These are phyloP conservation scores for Microbotryum violaceum DNA, from an alignment of 1,284 basidiomycete species.

Conservation along the genomic window DNA sequence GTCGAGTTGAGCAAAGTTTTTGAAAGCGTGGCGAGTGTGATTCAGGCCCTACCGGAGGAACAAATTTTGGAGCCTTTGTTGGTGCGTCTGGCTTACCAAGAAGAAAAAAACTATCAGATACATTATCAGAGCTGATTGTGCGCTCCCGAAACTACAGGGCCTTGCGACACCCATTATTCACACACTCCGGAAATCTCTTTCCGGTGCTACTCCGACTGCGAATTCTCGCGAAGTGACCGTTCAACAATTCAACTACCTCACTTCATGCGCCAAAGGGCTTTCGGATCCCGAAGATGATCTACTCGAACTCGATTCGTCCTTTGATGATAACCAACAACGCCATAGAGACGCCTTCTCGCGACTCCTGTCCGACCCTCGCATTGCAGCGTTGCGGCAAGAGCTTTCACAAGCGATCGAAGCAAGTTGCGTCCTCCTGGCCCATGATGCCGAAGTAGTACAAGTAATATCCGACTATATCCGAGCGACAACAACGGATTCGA, in stretches of 20 bases:
- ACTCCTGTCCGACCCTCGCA: constrained; percentile 14
- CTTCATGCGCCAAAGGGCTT: constrained; percentile 33
- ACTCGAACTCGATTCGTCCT: constrained; percentile 32
- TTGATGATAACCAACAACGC: constrained; percentile 23
- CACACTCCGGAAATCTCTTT: constrained; percentile 20
- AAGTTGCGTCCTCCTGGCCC: constrained; percentile 17
- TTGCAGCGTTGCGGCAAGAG: constrained; percentile 19
- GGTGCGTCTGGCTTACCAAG: constrained; percentile 3
- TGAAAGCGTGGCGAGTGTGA: constrained; percentile 35
- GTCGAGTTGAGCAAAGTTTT: constrained; percentile 36
- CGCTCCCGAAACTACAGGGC: background rate
- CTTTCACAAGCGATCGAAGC: constrained; percentile 27
- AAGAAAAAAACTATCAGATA: background rate
- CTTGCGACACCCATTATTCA: constrained; percentile 23
- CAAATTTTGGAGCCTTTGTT: constrained; percentile 27
- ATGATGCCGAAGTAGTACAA: constrained; percentile 31
- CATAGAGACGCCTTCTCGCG: background rate
- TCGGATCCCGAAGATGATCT: constrained; percentile 36
- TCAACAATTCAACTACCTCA: constrained; percentile 35
- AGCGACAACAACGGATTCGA: constrained; percentile 27
- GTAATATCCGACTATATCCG: constrained; percentile 33
- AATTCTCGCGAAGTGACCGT: constrained; percentile 22
- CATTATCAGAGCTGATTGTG: background rate
- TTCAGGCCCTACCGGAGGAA: constrained; percentile 33
- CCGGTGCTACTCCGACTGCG: constrained; percentile 2